A percentile compares a stretch with the other conserved stretches of the same genome.
These are phyloP conservation scores for Fusarium nodosum DNA, from an alignment of 2,329 filamentous ascomycete species.

Conservation along the genomic window DNA sequence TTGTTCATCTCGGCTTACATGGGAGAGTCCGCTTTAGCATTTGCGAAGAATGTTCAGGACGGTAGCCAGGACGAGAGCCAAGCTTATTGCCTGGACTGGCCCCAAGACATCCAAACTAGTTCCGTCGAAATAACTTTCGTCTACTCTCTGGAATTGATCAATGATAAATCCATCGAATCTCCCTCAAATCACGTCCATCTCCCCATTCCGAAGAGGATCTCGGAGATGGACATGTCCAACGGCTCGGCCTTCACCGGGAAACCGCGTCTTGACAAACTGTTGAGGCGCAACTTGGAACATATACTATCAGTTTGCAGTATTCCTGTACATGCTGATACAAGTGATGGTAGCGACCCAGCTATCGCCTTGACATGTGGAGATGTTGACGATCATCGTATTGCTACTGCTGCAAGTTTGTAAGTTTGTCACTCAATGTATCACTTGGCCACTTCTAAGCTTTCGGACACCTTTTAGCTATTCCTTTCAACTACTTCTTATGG, in stretches of 20 bases:
- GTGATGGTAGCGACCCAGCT: fast-evolving
- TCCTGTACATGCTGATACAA: neutral
- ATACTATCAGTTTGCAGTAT: neutral
- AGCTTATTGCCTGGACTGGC: too few species aligned
- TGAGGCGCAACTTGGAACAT: neutral
- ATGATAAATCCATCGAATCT: neutral
- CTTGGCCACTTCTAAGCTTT: too few species aligned
- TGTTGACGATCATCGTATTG: neutral
- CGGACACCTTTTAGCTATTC: neutral
- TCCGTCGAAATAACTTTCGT: neutral
- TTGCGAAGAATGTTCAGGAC: too few species aligned
- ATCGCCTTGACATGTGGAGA: neutral
- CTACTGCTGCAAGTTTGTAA: neutral
- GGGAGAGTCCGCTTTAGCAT: too few species aligned
- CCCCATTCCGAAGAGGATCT: too few species aligned
- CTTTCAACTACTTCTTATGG: neutral
- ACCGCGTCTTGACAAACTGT: neutral
- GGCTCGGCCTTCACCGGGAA: neutral
- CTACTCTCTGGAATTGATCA: neutral
- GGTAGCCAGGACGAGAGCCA: too few species aligned
- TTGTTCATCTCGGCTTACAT: neutral
- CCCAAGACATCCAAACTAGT: too few species aligned
- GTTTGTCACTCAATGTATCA: too few species aligned
- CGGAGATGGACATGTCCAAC: neutral
- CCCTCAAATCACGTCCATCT: too few species aligned